phyloP scores from a whole-genome alignment of 495 filamentous ascomycete species.

The Tuber aestivum region DNA sequence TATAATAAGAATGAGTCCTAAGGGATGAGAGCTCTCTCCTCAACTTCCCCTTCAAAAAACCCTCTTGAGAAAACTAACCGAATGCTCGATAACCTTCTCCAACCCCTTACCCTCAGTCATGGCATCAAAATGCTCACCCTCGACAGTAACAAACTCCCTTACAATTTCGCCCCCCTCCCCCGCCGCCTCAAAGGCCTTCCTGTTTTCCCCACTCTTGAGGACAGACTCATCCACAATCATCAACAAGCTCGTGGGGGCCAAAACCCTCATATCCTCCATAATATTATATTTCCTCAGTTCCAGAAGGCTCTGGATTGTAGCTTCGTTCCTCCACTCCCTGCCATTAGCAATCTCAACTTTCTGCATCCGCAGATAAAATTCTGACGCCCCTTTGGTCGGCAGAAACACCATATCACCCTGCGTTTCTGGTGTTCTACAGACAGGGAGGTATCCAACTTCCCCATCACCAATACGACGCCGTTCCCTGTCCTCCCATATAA shows the following conservation, averaged over 20 bases:
- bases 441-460: slow-evolving; percentile 7
- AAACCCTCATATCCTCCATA: background rate
- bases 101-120: background rate
- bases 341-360: background rate
- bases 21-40: background rate
- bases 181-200: background rate
- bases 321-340: slow-evolving; percentile 12
- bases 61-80: slow-evolving; percentile 5
- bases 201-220: background rate
- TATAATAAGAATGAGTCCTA: no score
- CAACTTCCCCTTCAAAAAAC: background rate
- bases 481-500: no score
- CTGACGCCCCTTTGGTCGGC: background rate
- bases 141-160: slow-evolving; percentile 7
- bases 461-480: slow-evolving; percentile 3
- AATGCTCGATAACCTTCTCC: background rate
- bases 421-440: background rate
- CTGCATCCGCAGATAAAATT: slow-evolving; percentile 10
- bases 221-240: slow-evolving; percentile 13
- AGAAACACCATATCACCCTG: background rate
- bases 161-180: background rate
- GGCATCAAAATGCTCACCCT: slow-evolving; percentile 14
- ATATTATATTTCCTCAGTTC: slow-evolving; percentile 2
- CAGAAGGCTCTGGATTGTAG: slow-evolving; percentile 14
- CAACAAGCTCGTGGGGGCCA: slow-evolving; percentile 20